Base-by-base conservation (phyloP, 495 filamentous ascomycete genomes). In the Xylaria grammica region DNA sequence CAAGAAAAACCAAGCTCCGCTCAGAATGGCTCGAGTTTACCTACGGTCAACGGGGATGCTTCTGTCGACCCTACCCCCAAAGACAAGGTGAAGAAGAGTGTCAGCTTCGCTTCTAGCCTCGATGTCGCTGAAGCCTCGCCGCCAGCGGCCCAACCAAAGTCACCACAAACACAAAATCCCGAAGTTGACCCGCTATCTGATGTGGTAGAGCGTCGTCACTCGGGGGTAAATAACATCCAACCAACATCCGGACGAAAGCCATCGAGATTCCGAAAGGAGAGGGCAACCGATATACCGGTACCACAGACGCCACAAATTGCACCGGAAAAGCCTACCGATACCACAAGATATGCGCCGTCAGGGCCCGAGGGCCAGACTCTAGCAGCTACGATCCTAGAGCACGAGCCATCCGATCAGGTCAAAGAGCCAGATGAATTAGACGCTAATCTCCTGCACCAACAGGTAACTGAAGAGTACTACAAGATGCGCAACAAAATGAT, bases 401-500 rank as follows among this genome's bases (percentile, higher is more conserved):
- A 89, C 48, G 72, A 76, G 30, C 60, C 74, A 4, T 65, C 75
- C 7, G 54, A 68, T 2, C 48, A 61, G n/a, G 67, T 80, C 1
- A 79, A 84, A 4, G 87, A 89, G 55, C 85, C 86, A 2, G 87
- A 96, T 53, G 90, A 92, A 46, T 76, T 95, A 40, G 91, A 97
- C 62, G 87, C 90, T 6, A 77, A 83, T 8, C 76, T 93, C 2
- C 79, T 94, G 44, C 84, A 90, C 45, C 86, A 91, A 62, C 88
- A 96, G 72, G 89, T 96, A 8, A 87, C 89, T 27, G 84, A 84
- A 48, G 91, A 97, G 71, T 96, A 94, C 72, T 86, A 94, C 74
- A 85, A 84, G 34, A 81, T 89, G 77, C 88, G 94, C 4, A 96
- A 93, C 70, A 81, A 82, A 60, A 87, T 94, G 79, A 91, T 96